These are phyloP conservation scores for Chaetothyriales sp. DNA, from an alignment of 2,329 filamentous ascomycete species.

Conservation along the genomic window DNA sequence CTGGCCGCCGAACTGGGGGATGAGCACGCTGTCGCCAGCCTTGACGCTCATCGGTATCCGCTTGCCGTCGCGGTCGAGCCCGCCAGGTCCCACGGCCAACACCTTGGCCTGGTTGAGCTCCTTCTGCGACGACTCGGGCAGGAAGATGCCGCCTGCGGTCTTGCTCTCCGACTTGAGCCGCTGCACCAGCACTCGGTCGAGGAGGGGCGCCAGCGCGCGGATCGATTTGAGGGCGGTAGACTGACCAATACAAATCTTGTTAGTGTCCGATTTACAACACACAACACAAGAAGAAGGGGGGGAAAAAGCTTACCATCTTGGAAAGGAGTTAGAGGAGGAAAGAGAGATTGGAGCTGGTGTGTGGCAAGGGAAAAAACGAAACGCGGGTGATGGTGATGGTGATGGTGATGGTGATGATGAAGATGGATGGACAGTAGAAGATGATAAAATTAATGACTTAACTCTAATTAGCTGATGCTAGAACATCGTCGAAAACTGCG, in stretches of 20 bases:
- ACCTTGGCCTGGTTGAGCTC: conserved; percentile 97
- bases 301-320: neutral
- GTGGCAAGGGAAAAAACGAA: neutral
- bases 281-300: too few species aligned
- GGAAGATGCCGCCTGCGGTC: conserved; percentile 92
- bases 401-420: too few species aligned
- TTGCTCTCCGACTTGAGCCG: conserved; percentile 93
- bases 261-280: too few species aligned
- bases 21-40: conserved; percentile 82
- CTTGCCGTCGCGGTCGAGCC: conserved; percentile 75
- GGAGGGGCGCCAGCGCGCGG: conserved; percentile 83
- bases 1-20: conserved; percentile 87
- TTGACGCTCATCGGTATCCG: conserved; percentile 68
- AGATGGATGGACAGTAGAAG: neutral
- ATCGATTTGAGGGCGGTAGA: conserved; percentile 66
- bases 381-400: neutral
- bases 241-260: too few species aligned
- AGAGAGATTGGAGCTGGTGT: neutral
- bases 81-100: conserved; percentile 82
- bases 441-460: neutral
- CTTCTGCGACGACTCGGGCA: conserved; percentile 92
- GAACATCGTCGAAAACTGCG: neutral
- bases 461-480: neutral
- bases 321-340: neutral
- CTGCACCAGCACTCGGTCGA: conserved; percentile 97